Evolutionary conservation across 2,329 filamentous ascomycete genomes (phyloP), one percentile per base, ranked within the genome.

Genomic region (Didymella keratinophila): DNA sequence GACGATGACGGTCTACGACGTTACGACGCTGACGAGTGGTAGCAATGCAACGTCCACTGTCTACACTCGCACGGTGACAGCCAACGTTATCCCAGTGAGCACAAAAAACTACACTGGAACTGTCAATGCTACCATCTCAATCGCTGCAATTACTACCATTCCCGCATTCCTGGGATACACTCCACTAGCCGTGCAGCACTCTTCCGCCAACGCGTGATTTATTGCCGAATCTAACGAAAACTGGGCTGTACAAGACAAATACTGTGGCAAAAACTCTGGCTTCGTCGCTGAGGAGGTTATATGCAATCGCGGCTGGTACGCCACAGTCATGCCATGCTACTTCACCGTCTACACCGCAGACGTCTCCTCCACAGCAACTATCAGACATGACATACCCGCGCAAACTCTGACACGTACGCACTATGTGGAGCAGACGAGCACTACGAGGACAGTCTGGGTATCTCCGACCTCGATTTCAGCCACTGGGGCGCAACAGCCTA

Each of bases 181-280:
- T 21, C 32, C 46, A 14, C 12, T 49, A 18, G 32, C 11, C 8
- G 46, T 16, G 21, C 20, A 37, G 32, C 20, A 39, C 28, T 16
- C 34, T 14, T 39, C 14, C 6, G 32, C n/a, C 18, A 23, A 10
- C 6, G 32, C 34, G 23, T n/a, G 25, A n/a, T 18, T 49, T 23
- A 3, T 49, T 8, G 8, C 21, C 18, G 47, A 50, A 20, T 32
- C 47, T 2, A 25, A 21, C 2, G 11, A 20, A 7, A 10, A 11
- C 7, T 50, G 47, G 47, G 25, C 16, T 9, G 25, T 50, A 11
- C 47, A 50, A 28, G 47, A 50, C 21, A 36, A 50, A 18, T 50
- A 50, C 47, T 50, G 47, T 36, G 47, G 42, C 14, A 12, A 27
- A 20, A 4, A 41, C 3, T 8, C 23, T 7, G 34, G 23, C 2